Evolutionary conservation across 2,329 filamentous ascomycete species (phyloP).

Genomic region (Dryadomyces quercivorus): DNA sequence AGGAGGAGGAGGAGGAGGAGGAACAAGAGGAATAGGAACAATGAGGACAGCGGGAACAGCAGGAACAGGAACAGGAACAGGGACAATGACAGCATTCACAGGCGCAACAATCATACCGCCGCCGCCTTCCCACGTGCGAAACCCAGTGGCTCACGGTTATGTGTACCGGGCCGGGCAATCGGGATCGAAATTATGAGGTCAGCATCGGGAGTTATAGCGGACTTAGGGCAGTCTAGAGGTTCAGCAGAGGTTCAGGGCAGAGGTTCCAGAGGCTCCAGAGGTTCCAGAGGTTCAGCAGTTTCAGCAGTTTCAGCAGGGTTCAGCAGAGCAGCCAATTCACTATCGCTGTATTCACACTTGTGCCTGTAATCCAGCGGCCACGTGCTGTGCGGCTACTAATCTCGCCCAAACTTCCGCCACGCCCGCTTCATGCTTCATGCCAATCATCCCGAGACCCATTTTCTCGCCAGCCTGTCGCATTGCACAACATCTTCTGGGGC

Average conservation of each 20-base stretch:
- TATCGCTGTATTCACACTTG: no score
- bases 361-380: not conserved
- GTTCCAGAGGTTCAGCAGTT: no score
- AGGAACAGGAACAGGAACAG: slow-evolving; percentile 10
- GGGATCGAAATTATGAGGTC: slow-evolving; percentile 5
- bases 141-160: slow-evolving; percentile 48
- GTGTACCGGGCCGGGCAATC: slow-evolving; percentile 34
- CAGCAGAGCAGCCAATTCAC: not conserved
- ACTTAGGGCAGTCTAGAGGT: no score
- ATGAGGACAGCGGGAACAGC: slow-evolving; percentile 13
- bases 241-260: no score
- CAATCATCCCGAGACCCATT: not conserved
- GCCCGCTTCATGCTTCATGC: not conserved
- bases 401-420: not conserved
- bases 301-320: not conserved
- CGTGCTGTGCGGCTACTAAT: not conserved
- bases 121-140: slow-evolving; percentile 16
- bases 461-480: not conserved
- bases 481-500: not conserved
- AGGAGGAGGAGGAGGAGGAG: no score
- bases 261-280: no score
- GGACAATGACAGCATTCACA: not conserved
- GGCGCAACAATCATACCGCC: not conserved
- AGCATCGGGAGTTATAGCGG: no score
- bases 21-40: no score